These are phyloP conservation scores for Ceratocystiopsis minuta DNA, from an alignment of 2,329 filamentous ascomycete genomes.

Conservation along the genomic window DNA sequence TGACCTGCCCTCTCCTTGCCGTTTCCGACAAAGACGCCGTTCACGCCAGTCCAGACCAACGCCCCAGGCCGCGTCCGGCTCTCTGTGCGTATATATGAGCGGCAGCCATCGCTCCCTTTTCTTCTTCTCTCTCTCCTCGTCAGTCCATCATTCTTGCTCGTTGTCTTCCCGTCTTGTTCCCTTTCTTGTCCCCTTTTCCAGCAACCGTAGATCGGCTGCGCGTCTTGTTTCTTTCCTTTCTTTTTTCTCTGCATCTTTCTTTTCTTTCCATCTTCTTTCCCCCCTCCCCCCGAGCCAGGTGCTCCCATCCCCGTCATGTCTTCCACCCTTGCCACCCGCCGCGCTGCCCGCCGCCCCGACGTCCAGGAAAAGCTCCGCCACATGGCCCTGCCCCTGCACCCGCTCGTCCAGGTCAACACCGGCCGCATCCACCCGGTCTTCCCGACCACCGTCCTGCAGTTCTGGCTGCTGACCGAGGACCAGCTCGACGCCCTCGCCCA, in stretches of 20 bases:
- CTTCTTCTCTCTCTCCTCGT: background rate
- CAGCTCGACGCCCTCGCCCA: constrained; percentile 52
- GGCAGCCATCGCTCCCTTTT: no score
- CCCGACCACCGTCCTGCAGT: constrained; percentile 47
- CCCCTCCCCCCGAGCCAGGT: background rate
- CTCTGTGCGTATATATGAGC: no score
- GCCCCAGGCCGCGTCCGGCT: no score
- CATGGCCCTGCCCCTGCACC: constrained; percentile 47
- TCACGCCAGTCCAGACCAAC: no score
- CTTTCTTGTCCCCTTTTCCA: background rate
- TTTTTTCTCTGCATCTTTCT: background rate
- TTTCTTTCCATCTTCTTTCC: background rate
- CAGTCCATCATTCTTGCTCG: background rate
- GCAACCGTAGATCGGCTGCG: no score
- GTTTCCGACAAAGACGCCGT: no score
- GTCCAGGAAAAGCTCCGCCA: constrained; percentile 44
- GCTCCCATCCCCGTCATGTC: background rate
- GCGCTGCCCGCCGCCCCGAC: constrained; percentile 26
- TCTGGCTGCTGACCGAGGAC: constrained; percentile 54
- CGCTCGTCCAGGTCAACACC: constrained; percentile 45
- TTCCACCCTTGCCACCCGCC: constrained; percentile 17
- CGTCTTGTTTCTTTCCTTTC: no score
- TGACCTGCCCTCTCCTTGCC: no score
- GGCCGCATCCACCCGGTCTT: constrained; percentile 47
- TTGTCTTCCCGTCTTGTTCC: background rate